phyloP scores from a whole-genome alignment of 257 asterid species.

The Verbena officinalis region DNA sequence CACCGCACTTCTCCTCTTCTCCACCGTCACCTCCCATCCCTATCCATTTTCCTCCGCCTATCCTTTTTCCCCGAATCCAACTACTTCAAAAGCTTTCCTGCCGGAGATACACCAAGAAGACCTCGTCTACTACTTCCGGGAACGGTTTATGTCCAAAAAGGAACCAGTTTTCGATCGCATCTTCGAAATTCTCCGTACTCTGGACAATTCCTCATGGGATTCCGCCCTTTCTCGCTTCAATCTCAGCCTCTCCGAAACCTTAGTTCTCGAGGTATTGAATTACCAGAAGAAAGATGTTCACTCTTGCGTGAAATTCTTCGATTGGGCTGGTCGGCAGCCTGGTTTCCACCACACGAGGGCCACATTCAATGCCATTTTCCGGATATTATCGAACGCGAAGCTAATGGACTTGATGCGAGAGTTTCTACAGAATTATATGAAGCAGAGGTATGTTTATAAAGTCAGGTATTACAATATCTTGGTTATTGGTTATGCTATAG shows the following conservation, averaged over 20 bases:
- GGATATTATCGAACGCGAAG: slow-evolving; percentile 57
- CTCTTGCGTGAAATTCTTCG: slow-evolving; percentile 83
- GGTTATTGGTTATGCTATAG: slow-evolving; percentile 79
- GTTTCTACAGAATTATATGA: slow-evolving; percentile 44
- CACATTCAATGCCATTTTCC: slow-evolving; percentile 70
- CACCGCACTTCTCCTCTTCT: slow-evolving; percentile 21
- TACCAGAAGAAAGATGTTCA: slow-evolving; percentile 60
- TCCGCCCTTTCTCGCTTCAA: slow-evolving; percentile 51
- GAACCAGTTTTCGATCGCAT: slow-evolving; percentile 52
- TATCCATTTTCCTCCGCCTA: neutral
- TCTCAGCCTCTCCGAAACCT: slow-evolving; percentile 47
- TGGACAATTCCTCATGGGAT: slow-evolving; percentile 50
- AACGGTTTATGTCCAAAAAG: slow-evolving; percentile 68
- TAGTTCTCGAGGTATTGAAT: slow-evolving; percentile 62
- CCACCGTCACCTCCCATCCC: slow-evolving; percentile 16
- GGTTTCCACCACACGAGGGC: slow-evolving; percentile 72
- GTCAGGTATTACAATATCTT: slow-evolving; percentile 46
- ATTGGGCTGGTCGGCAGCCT: slow-evolving; percentile 82
- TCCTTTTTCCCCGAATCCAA: slow-evolving; percentile 11
- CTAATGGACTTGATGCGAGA: slow-evolving; percentile 53
- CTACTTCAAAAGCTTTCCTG: slow-evolving; percentile 21
- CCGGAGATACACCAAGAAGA: slow-evolving; percentile 32
- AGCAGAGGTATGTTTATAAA: slow-evolving; percentile 36
- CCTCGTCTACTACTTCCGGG: slow-evolving; percentile 47
- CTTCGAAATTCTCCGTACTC: slow-evolving; percentile 54